A percentile compares a stretch with the other conserved stretches of the same genome.
Conservation (phyloP, 2,329 filamentous ascomycete genomes). For the Thermochaetoides dissita region DNA sequence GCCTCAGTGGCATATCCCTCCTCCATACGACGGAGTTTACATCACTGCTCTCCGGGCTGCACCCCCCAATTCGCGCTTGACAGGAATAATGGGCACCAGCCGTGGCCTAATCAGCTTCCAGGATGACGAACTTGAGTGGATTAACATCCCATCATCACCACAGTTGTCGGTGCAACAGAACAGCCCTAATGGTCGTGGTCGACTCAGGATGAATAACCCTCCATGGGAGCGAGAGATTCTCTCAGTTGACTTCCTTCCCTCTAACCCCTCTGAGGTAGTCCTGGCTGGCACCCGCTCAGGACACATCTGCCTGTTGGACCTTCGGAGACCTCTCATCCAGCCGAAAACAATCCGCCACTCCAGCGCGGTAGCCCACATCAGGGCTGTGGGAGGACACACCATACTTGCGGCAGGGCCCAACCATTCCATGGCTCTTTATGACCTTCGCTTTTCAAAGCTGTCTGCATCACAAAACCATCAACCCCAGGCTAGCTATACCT, state of each 20-base stretch:
- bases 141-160: conserved; percentile 12
- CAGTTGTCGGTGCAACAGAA: background rate
- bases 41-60: conserved; percentile 25
- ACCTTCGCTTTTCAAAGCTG: conserved; percentile 31
- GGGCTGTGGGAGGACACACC: conserved; percentile 32
- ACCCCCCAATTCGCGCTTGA: conserved; percentile 23
- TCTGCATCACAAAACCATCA: background rate
- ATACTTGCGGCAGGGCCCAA: conserved; percentile 39
- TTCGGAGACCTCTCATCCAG: conserved; percentile 20
- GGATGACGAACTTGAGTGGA: conserved; percentile 21
- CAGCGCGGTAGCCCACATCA: conserved; percentile 30
- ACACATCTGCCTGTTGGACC: conserved; percentile 31
- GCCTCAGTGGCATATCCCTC: too few relatives aligned
- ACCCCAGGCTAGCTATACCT: background rate
- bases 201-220: conserved; percentile 1
- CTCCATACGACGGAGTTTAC: too few relatives aligned
- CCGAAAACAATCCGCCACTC: conserved; percentile 13
- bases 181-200: background rate
- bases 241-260: conserved; percentile 32
- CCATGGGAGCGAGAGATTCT: conserved; percentile 28
- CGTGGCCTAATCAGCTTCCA: conserved; percentile 29
- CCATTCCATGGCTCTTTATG: conserved; percentile 40
- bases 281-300: conserved; percentile 38
- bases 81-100: conserved; percentile 35
- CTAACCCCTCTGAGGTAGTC: conserved; percentile 28